phyloP scores from a whole-genome alignment of 208 protist species.

The Crithidia brevicula region DNA sequence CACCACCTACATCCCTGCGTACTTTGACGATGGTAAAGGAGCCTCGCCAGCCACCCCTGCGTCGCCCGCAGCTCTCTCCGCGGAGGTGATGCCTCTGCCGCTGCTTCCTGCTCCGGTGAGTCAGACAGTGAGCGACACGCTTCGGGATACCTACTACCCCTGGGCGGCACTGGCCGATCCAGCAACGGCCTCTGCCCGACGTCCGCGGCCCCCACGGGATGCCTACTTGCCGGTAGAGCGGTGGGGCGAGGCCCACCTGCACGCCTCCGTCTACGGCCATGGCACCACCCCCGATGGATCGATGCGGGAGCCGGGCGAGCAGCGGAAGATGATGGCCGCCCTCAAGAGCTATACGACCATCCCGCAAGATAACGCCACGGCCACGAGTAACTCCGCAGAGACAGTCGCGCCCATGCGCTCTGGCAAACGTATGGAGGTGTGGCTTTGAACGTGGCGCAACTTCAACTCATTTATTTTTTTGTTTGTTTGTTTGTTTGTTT shows the following conservation, averaged over 20 bases:
- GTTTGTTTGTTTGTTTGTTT: conserved; percentile 1
- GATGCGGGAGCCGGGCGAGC: conserved; percentile 24
- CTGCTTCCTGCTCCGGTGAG: conserved; percentile 17
- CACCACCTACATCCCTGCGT: conserved; percentile 29
- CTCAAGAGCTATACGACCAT: conserved; percentile 14
- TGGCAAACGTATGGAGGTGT: conserved; percentile 29
- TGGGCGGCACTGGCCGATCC: conserved; percentile 19
- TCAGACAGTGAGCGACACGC: conserved; percentile 6
- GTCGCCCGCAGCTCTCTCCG: too few relatives aligned
- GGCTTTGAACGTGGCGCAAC: conserved; percentile 9
- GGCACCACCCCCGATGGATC: conserved; percentile 16
- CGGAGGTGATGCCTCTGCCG: conserved; percentile 29
- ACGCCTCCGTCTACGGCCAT: conserved; percentile 21
- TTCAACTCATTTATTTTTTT: neutral
- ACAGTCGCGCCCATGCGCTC: conserved; percentile 4
- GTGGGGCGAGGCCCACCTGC: conserved; percentile 18
- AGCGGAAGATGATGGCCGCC: conserved; percentile 8
- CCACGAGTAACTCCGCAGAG: conserved; percentile 15
- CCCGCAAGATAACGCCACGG: conserved; percentile 29
- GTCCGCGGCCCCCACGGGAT: conserved; percentile 1
- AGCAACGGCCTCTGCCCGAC: neutral
- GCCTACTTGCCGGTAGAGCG: conserved; percentile 16
- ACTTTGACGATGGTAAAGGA: conserved; percentile 16
- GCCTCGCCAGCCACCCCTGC: neutral
- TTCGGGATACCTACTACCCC: conserved; percentile 25